Conservation (phyloP, 805 yeast species). For the Ogataea trehalophila region DNA sequence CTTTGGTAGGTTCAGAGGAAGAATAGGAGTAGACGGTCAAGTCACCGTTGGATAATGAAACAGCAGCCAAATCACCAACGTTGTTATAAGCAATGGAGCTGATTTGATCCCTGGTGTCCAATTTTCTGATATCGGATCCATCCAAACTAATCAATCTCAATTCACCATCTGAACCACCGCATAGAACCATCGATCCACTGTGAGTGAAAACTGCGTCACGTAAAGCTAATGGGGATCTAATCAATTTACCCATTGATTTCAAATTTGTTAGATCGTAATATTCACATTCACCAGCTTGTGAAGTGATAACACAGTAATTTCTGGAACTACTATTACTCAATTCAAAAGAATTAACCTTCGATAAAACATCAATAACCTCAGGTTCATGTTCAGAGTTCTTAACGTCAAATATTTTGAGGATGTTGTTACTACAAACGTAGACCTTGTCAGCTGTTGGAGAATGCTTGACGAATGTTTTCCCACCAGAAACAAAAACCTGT, state of each 20-base stretch:
- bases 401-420: conserved; percentile 48
- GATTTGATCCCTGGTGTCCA: conserved; percentile 48
- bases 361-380: conserved; percentile 47
- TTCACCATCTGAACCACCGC: conserved; percentile 67
- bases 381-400: conserved; percentile 56
- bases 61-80: conserved; percentile 52
- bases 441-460: conserved; percentile 30
- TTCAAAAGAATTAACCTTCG: conserved; percentile 40
- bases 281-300: conserved; percentile 40
- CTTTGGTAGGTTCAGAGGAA: conserved; percentile 49
- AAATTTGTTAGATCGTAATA: conserved; percentile 30
- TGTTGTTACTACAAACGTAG: conserved; percentile 49
- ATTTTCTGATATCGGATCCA: conserved; percentile 29
- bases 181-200: conserved; percentile 50
- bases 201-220: conserved; percentile 56
- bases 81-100: conserved; percentile 51
- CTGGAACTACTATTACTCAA: conserved; percentile 12
- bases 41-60: conserved; percentile 56
- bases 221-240: conserved; percentile 42
- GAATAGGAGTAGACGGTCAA: conserved; percentile 51
- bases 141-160: conserved; percentile 44
- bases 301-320: conserved; percentile 30
- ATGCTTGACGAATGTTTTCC: conserved; percentile 20
- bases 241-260: conserved; percentile 27
- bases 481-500: conserved; percentile 28